Evolutionary conservation across 306 rosid species (phyloP).

Genomic region (Pyrus bretschneideri): DNA sequence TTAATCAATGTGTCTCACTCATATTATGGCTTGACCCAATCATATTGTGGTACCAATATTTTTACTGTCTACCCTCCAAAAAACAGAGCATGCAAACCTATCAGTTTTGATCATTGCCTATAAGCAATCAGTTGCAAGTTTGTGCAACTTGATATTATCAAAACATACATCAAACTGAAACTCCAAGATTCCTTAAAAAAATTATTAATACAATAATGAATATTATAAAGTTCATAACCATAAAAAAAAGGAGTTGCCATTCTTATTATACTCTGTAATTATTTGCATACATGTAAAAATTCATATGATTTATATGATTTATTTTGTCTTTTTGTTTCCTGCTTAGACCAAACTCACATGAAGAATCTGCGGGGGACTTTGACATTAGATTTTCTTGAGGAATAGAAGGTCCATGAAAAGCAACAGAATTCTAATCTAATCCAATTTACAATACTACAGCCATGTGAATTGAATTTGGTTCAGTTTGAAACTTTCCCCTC

Average conservation of each 20-base stretch:
- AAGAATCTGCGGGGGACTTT: constrained; percentile 28
- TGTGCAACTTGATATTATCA: background rate
- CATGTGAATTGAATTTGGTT: constrained; percentile 52
- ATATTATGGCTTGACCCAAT: constrained; percentile 47
- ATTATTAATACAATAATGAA: constrained; percentile 2
- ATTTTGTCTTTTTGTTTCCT: constrained; percentile 19
- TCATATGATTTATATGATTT: background rate
- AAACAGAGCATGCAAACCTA: background rate
- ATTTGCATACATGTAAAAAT: background rate
- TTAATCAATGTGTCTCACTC: constrained; percentile 18
- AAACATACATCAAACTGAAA: constrained; percentile 3
- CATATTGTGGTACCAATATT: constrained; percentile 17
- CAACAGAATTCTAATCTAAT: background rate
- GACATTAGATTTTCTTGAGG: constrained; percentile 30
- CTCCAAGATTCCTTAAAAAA: constrained; percentile 25
- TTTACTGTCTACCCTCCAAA: background rate
- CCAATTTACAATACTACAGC: background rate
- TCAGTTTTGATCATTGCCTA: background rate
- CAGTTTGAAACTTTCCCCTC: constrained; percentile 25
- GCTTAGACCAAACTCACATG: constrained; percentile 44
- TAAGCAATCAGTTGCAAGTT: background rate
- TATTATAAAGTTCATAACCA: background rate
- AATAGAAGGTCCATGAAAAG: constrained; percentile 1
- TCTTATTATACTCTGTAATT: background rate
- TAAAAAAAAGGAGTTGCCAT: background rate